A percentile compares a stretch with the other conserved stretches of the same genome.
Evolutionary conservation across 805 yeast species (phyloP).

Genomic region (Metschnikowia arizonensis): DNA sequence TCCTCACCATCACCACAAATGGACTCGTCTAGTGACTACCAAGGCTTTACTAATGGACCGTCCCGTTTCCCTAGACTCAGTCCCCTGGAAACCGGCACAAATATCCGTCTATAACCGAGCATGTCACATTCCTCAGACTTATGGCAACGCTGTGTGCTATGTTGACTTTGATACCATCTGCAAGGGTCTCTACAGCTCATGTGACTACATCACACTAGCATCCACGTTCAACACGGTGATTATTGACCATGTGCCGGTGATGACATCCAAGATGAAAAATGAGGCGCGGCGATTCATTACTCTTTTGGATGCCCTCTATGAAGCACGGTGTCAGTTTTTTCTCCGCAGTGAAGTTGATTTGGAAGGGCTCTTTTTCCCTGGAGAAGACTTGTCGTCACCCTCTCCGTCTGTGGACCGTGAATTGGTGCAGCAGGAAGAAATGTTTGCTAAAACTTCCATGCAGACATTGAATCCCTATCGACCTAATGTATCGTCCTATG

Average conservation of each 20-base stretch:
- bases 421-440: constrained; percentile 60
- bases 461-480: constrained; percentile 62
- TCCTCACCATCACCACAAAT: constrained; percentile 22
- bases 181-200: constrained; percentile 54
- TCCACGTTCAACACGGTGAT: constrained; percentile 55
- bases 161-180: constrained; percentile 55
- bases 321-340: constrained; percentile 57
- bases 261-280: constrained; percentile 54
- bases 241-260: constrained; percentile 56
- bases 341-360: constrained; percentile 48
- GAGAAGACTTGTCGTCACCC: too few relatives aligned
- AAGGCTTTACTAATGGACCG: constrained; percentile 17
- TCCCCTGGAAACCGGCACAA: constrained; percentile 22
- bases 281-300: constrained; percentile 69
- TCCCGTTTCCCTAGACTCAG: constrained; percentile 6
- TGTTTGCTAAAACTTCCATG: constrained; percentile 60
- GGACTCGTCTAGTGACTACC: constrained; percentile 33
- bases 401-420: constrained; percentile 33
- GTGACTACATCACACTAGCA: constrained; percentile 67
- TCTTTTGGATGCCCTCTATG: constrained; percentile 64
- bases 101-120: constrained; percentile 56
- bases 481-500: constrained; percentile 64
- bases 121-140: constrained; percentile 44
- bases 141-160: constrained; percentile 33
- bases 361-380: constrained; percentile 63